Base-by-base conservation (phyloP, 1,284 basidiomycete species). In the Papiliotrema terrestris region DNA sequence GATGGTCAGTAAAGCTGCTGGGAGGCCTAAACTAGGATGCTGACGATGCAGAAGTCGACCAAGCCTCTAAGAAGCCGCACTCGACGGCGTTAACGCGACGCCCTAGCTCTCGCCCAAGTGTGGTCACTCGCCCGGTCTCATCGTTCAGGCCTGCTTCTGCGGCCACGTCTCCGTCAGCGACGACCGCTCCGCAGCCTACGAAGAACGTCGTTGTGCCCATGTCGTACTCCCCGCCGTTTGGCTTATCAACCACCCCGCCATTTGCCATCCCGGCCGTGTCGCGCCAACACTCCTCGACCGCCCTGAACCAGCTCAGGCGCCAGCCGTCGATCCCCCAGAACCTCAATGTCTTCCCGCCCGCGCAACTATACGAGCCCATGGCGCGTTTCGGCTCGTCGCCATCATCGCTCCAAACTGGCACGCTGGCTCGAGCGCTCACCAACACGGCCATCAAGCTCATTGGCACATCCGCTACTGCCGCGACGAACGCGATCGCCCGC, bases 361-460 rank as follows among this genome's bases (percentile, higher is more conserved):
- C 53, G 14, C 59, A 61, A 45, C 54, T 60, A 4, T 60, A 62
- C 38, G 66, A 67, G 25, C 56, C 59, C 0, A 52, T 53, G 32
- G 51, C 55, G 15, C 61, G 68, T 23, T 68, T 61, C 45, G 60
- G 68, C 14, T 56, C 63, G 8, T 73, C 75, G 3, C 70, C 74
- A 0, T 63, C 67, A 2, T 65, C 69, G n/a, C 48, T 70, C 19
- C 61, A 70, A 39, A 66, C 69, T 9, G 89, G 88, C 56, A 87
- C 89, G 0, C 81, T 93, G 3, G 88, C 91, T 49, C 85, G 91
- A 11, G 94, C 91, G 0, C 80, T 97, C 49, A 92, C 84, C 62
- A 82, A 91, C 41, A 93, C 93, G 0, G 88, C 89, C n/a, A 88
- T 92, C 73, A 92, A 90, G 67, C 80, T 96, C 3, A 93, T 95